Percentiles rank a stretch among this genome's conserved stretches.
phyloP scores from a whole-genome alignment of 139 green algal genomes.

The Auxenochlorella protothecoides region DNA sequence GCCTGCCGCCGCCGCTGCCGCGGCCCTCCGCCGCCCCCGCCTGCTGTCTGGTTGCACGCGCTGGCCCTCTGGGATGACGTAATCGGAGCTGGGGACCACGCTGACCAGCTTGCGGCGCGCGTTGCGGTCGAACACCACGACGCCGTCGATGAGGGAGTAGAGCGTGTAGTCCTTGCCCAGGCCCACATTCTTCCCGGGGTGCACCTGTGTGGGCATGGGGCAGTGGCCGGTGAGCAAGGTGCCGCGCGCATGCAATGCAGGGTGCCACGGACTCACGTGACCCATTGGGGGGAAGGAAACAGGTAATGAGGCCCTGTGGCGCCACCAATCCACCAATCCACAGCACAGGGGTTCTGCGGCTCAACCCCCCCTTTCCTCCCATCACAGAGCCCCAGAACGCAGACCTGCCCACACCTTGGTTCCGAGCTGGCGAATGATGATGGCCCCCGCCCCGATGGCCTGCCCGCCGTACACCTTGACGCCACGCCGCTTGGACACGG shows the following conservation, averaged over 20 bases:
- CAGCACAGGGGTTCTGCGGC: too few relatives aligned
- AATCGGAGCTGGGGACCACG: constrained; percentile 33
- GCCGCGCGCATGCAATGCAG: background rate
- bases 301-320: too few relatives aligned
- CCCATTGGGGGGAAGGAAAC: too few relatives aligned
- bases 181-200: constrained; percentile 77
- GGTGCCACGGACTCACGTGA: background rate
- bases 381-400: too few relatives aligned
- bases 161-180: constrained; percentile 90
- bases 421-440: constrained; percentile 90
- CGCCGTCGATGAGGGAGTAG: constrained; percentile 71
- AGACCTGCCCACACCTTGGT: constrained; percentile 48
- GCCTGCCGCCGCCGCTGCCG: constrained; percentile 5
- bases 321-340: too few relatives aligned
- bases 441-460: constrained; percentile 80
- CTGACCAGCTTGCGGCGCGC: constrained; percentile 14
- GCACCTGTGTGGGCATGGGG: constrained; percentile 39
- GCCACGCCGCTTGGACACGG: constrained; percentile 73
- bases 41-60: constrained; percentile 31
- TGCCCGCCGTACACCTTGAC: constrained; percentile 96
- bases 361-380: too few relatives aligned
- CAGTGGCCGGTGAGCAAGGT: background rate
- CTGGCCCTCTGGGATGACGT: constrained; percentile 38
- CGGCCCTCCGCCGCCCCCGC: constrained; percentile 11
- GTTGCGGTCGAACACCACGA: constrained; percentile 58